Evolutionary conservation across 2,329 filamentous ascomycete genomes (phyloP).

Genomic region (Colletotrichum sidae): DNA sequence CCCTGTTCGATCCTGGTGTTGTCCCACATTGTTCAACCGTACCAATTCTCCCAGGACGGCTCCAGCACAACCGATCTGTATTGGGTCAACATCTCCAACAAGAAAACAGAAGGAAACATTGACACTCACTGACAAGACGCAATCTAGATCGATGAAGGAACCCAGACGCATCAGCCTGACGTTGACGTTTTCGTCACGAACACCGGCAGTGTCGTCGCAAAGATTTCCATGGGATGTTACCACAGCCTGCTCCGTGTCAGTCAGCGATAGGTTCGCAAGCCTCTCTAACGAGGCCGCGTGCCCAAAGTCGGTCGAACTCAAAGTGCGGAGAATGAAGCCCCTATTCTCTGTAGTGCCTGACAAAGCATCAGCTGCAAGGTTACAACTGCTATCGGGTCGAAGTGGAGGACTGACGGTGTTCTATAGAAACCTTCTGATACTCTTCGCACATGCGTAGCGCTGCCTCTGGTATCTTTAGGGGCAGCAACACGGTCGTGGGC

Average conservation of each 20-base stretch:
- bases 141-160: conserved; percentile 79
- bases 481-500: conserved; percentile 67
- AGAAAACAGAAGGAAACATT: not conserved
- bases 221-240: not conserved
- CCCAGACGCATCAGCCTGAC: conserved; percentile 76
- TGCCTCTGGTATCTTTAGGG: conserved; percentile 57
- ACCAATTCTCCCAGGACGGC: conserved; percentile 85
- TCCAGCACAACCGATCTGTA: conserved; percentile 83
- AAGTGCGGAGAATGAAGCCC: conserved; percentile 67
- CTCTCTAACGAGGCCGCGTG: conserved; percentile 75
- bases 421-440: conserved; percentile 7
- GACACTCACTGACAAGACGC: conserved; percentile 70
- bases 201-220: conserved; percentile 43
- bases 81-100: not conserved
- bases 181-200: conserved; percentile 60
- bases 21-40: conserved; percentile 50
- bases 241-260: conserved; percentile 4
- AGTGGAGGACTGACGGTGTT: conserved; percentile 29
- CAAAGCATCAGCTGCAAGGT: not conserved
- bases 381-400: too few relatives aligned
- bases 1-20: not conserved
- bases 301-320: conserved; percentile 79
- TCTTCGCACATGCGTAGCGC: conserved; percentile 49
- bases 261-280: conserved; percentile 69
- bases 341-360: conserved; percentile 2